Base-by-base conservation (phyloP, 2,329 filamentous ascomycete species). In the Monosporascus sp. region DNA sequence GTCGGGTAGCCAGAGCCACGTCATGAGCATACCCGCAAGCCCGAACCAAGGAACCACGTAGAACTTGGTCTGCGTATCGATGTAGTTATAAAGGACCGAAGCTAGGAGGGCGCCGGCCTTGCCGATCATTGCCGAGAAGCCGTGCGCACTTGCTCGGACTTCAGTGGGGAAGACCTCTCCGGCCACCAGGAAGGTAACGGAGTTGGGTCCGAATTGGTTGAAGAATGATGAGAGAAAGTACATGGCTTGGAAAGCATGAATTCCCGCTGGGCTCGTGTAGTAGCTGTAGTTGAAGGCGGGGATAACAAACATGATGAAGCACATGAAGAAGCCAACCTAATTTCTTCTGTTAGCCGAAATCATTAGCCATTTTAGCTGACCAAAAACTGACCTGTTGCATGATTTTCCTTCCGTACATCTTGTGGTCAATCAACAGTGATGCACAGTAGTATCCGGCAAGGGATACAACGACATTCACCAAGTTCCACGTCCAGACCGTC, bases 221-320 rank as follows among this genome's bases (percentile, higher is more conserved):
- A 97, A 97, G 79, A 97, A 97, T 24, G 90, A 96, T 7, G 91
- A 96, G 63, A 97, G 72, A 76, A 96, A 97, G 81, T 97, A 97
- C 91, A 97, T 96, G 68, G 92, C 85, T 77, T 97, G 92, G 86
- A 97, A 97, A n/a, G 80, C 78, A 66, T 90, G 85, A 70, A 97
- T 87, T 64, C 90, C 84, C 6, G 78, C 77, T 1, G 79, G 75
- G 49, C 78, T 78, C 20, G 82, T 91, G 78, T 91, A 97, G 82
- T 94, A 91, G 0, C 89, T 70, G 76, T 86, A 96, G 68, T 90
- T 78, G 81, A 96, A 96, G 46, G 88, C 92, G 1, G 93, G 93
- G 43, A 97, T 82, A 68, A 96, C 80, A 74, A 97, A 97, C 72
- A 95, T 87, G 73, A 97, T 78, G 78, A 97, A 97, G 74, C 88